Base-by-base conservation (phyloP, 805 yeast species). In the Yamadazyma endophytica region DNA sequence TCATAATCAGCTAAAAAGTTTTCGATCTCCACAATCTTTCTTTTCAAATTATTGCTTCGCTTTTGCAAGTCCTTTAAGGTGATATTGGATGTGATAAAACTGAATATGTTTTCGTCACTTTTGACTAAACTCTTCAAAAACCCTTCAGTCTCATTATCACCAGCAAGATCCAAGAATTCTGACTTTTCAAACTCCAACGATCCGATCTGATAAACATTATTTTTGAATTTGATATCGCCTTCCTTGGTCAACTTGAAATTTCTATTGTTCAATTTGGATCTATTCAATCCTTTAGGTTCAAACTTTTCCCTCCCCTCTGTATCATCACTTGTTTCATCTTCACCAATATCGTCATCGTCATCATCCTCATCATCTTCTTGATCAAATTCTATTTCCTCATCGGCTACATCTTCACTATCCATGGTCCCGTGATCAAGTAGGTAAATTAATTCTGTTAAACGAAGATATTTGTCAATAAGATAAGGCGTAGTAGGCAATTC, bases 401-500 rank as follows among this genome's bases (percentile, higher is more conserved):
- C 29, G 11, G 17, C 7, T 6, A 18, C 6, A 9, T 13, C 32
- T 11, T 19, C 26, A 7, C 15, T 16, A 6, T 13, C 26, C n/a
- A 28, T 33, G 26, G n/a, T n/a, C n/a, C n/a, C n/a, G n/a, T 36
- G 39, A 24, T 59, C 62, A 25, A 80, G 46, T 21, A 78, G 50
- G 31, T 67, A 65, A 6, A 76, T 65, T 28, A 82, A 63, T 50
- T 80, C 79, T 3, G 78, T 75, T 32, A 79, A 63, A 37, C 82
- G 60, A 31, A 77, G 54, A 48, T 73, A 75, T 45, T 77, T 81
- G 45, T 82, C 89, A 37, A 81, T 79, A 27, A 81, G 58, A 45
- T 67, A 81, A 0, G 88, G 88, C 26, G 75, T 77, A 0, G 79
- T 72, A 6, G 87, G 89, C 18, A 79, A 56, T 40, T 81, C 87